Conservation (phyloP, 306 rosid species). For the Prunus armeniaca region DNA sequence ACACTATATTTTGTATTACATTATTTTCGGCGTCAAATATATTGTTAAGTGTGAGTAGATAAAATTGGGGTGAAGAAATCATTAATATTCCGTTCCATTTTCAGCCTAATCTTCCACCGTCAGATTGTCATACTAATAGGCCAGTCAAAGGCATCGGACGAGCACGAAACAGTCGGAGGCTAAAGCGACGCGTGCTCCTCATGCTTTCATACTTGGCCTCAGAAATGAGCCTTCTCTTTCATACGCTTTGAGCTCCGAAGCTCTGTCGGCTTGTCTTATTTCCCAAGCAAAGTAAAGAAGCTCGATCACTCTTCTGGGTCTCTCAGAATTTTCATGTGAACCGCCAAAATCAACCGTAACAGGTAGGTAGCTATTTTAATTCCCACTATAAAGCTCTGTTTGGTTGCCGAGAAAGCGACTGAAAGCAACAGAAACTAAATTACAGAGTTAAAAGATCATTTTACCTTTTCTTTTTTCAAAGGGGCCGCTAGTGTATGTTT, state of each 20-base stretch:
- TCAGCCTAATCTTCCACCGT: not conserved
- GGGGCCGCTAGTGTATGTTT: not conserved
- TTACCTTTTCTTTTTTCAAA: not conserved
- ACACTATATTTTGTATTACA: no score
- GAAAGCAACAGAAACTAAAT: conserved; percentile 1
- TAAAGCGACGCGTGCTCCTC: not conserved
- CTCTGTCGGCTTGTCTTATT: not conserved
- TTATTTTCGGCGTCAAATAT: no score
- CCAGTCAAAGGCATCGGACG: not conserved
- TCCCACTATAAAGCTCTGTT: not conserved
- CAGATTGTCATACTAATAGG: not conserved
- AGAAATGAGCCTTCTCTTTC: not conserved
- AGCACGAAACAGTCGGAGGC: not conserved
- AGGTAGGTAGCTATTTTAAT: conserved; percentile 6
- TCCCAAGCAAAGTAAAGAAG: conserved; percentile 17
- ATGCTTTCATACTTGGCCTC: not conserved
- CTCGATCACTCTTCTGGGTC: conserved; percentile 4
- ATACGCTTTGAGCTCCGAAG: not conserved
- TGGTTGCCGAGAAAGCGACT: conserved; percentile 19
- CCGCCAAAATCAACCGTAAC: conserved; percentile 1
- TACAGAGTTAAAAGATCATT: not conserved
- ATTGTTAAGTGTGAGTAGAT: no score
- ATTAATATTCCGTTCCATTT: not conserved
- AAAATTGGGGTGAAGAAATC: no score
- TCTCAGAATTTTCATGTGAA: not conserved